phyloP scores from a whole-genome alignment of 768 basidiomycete species.

The Cystobasidium ongulense region DNA sequence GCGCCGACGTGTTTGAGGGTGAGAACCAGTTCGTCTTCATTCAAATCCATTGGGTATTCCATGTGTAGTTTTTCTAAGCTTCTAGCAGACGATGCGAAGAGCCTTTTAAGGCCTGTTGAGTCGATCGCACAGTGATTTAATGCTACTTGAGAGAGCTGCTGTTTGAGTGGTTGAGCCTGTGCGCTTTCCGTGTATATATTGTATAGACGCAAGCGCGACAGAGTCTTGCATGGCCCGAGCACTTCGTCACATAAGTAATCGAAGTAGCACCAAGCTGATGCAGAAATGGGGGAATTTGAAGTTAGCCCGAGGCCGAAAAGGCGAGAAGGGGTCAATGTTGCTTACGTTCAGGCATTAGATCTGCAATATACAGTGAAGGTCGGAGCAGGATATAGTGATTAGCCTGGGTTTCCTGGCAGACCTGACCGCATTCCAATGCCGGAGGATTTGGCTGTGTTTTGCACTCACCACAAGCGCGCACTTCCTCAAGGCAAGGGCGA shows the following conservation, averaged over 20 bases:
- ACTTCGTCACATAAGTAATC: constrained; percentile 4
- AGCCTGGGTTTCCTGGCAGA: too few species aligned
- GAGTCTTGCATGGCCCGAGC: neutral
- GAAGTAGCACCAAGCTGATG: constrained; percentile 2
- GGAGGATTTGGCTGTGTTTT: neutral
- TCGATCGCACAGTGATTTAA: constrained; percentile 5
- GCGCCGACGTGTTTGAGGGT: neutral
- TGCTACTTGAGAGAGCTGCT: neutral
- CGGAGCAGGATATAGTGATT: too few species aligned
- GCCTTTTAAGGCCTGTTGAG: neutral
- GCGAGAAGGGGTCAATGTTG: neutral
- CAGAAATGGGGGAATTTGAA: neutral
- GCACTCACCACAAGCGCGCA: neutral
- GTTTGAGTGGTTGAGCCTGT: neutral
- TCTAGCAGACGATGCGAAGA: neutral
- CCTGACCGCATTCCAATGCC: too few species aligned
- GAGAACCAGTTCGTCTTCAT: neutral
- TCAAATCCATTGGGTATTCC: neutral
- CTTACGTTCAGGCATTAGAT: constrained; percentile 6
- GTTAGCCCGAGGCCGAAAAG: neutral
- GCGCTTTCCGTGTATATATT: neutral
- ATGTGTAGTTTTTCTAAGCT: neutral
- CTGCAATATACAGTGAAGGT: neutral
- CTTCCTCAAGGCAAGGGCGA: neutral
- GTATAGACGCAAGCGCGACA: neutral